Evolutionary conservation across 2,329 filamentous ascomycete species (phyloP).

Genomic region (Alternaria triticimaculans): DNA sequence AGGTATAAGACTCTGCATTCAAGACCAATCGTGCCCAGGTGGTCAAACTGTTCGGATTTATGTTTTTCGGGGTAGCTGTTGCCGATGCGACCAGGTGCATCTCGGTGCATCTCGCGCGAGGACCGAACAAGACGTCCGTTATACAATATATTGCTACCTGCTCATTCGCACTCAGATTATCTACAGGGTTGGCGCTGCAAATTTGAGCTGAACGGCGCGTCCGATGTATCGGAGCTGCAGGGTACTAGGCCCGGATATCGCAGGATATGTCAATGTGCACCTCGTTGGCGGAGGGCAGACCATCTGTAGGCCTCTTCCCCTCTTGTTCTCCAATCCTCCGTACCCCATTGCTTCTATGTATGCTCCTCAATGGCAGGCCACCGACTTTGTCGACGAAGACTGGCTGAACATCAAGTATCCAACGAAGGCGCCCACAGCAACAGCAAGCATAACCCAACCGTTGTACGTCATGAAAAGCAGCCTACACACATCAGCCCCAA

Average conservation of each 20-base stretch:
- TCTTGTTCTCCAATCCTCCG: neutral
- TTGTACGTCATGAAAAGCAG: conserved; percentile 99
- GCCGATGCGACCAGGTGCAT: conserved; percentile 9
- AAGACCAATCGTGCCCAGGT: neutral
- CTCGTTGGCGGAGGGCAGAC: neutral
- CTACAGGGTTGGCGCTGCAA: neutral
- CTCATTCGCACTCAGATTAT: neutral
- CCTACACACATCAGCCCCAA: conserved; percentile 61
- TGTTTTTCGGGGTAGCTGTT: conserved; percentile 3
- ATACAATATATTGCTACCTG: neutral
- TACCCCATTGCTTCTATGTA: neutral
- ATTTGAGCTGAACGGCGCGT: neutral
- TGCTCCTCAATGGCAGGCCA: conserved; percentile 77
- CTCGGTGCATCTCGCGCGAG: conserved; percentile 14
- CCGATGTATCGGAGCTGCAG: no score
- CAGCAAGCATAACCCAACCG: conserved; percentile 93
- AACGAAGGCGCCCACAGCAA: conserved; percentile 85
- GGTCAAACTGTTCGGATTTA: neutral
- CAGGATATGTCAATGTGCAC: conserved; percentile 1
- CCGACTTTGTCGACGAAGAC: conserved; percentile 78
- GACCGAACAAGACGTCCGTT: neutral
- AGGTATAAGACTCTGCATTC: neutral
- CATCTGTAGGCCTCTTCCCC: neutral
- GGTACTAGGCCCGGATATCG: conserved; percentile 6
- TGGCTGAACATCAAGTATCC: conserved; percentile 82